Evolutionary conservation across 495 filamentous ascomycete genomes (phyloP).

Genomic region (Neurospora intermedia): DNA sequence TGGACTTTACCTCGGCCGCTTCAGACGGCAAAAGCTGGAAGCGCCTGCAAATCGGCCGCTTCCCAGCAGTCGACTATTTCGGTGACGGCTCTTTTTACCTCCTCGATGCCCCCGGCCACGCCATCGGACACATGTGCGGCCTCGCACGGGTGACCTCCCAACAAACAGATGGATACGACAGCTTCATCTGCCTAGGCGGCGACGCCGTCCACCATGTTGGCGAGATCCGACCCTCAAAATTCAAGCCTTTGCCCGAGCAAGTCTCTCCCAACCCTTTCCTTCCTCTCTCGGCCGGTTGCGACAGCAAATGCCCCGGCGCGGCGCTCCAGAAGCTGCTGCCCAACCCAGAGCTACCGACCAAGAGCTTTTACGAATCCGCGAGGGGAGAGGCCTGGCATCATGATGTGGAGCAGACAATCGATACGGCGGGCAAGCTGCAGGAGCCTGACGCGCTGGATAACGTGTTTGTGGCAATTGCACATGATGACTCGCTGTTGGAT

Average conservation of each 20-base stretch:
- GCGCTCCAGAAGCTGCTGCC: slow-evolving; percentile 29
- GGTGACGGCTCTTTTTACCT: slow-evolving; percentile 50
- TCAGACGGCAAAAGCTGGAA: not conserved
- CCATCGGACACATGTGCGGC: slow-evolving; percentile 45
- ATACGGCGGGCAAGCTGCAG: slow-evolving; percentile 34
- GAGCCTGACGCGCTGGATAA: slow-evolving; percentile 41
- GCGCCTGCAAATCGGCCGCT: slow-evolving; percentile 32
- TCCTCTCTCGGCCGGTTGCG: slow-evolving; percentile 2
- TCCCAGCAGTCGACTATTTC: slow-evolving; percentile 50
- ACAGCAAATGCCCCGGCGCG: slow-evolving; percentile 24
- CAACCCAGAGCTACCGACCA: slow-evolving; percentile 6
- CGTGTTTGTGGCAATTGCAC: slow-evolving; percentile 42
- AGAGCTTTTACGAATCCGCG: slow-evolving; percentile 28
- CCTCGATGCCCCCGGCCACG: slow-evolving; percentile 46
- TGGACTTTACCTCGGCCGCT: slow-evolving; percentile 26
- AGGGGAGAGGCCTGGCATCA: slow-evolving; percentile 8
- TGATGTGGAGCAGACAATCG: slow-evolving; percentile 17
- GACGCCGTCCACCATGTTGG: slow-evolving; percentile 45
- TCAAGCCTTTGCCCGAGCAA: slow-evolving; percentile 34
- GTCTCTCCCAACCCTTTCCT: slow-evolving; percentile 31
- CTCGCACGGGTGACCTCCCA: slow-evolving; percentile 40
- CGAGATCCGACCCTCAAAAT: slow-evolving; percentile 41
- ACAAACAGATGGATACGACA: slow-evolving; percentile 16
- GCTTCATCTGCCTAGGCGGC: slow-evolving; percentile 47
- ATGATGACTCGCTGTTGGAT: slow-evolving; percentile 38